Percentiles rank a stretch among this genome's conserved stretches.
These are phyloP conservation scores for Silene coronaria DNA, from an alignment of 179 eudicot genomes.

Conservation along the genomic window DNA sequence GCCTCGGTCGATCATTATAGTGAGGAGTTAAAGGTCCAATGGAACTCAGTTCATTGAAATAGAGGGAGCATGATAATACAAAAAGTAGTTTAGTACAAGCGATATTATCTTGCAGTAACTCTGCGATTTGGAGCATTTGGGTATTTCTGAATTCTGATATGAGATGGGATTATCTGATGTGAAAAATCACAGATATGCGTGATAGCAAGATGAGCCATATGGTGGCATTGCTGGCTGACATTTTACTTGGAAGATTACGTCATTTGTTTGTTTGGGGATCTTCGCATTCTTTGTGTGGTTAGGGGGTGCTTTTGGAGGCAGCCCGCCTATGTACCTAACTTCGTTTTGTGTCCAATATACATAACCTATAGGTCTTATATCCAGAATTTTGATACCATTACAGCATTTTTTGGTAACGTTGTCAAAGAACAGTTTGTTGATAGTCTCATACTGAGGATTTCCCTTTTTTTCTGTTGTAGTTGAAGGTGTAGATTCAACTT, in stretches of 20 bases:
- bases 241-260: neutral
- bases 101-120: neutral
- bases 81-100: neutral
- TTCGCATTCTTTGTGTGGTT: neutral
- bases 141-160: neutral
- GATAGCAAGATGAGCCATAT: neutral
- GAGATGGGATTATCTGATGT: neutral
- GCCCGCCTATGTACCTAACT: neutral
- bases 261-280: neutral
- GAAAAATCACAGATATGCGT: neutral
- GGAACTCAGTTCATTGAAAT: neutral
- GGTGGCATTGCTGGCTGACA: neutral
- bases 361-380: neutral
- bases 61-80: neutral
- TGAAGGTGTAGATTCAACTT: neutral
- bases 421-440: neutral
- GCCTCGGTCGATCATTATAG: neutral
- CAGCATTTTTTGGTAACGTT: neutral
- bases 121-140: neutral
- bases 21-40: neutral
- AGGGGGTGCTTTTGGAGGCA: neutral
- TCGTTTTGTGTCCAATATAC: neutral
- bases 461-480: neutral
- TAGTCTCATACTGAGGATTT: neutral
- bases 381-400: neutral